Evolutionary conservation across 129 eudicot species (phyloP).

Genomic region (Flaveria linearis): DNA sequence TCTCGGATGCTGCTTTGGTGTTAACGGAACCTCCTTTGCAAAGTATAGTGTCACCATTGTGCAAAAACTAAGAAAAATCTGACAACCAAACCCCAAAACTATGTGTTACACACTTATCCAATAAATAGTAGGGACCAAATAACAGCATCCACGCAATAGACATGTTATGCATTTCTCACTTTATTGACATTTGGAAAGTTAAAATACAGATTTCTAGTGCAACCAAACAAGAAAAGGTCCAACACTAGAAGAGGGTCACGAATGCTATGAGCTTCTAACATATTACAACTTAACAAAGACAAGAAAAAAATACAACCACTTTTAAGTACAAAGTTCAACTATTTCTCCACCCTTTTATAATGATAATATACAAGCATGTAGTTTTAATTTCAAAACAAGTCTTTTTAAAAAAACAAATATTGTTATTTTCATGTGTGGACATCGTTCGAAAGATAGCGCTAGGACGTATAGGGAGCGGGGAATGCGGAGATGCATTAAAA

Average conservation of each 20-base stretch:
- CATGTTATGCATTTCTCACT: no score
- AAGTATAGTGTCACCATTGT: slow-evolving; percentile 81
- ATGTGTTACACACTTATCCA: neutral
- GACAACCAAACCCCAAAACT: slow-evolving; percentile 13
- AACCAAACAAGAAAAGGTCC: neutral
- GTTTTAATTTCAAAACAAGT: no score
- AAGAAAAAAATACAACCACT: neutral
- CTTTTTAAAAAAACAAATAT: neutral
- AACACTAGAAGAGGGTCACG: neutral
- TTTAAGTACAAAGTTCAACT: neutral
- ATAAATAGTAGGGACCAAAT: neutral
- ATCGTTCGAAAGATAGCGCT: neutral
- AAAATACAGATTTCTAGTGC: neutral
- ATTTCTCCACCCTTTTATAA: neutral
- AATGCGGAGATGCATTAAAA: neutral
- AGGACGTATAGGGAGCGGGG: neutral
- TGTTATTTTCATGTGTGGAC: neutral
- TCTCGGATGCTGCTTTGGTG: slow-evolving; percentile 45
- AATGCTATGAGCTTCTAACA: neutral
- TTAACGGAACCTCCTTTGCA: slow-evolving; percentile 81
- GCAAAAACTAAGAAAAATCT: slow-evolving; percentile 73
- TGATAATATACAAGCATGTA: neutral
- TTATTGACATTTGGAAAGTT: no score
- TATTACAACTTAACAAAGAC: neutral
- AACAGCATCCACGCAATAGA: neutral